These are phyloP conservation scores for Beauveria sp. DNA, from an alignment of 2,329 filamentous ascomycete genomes.

Conservation along the genomic window DNA sequence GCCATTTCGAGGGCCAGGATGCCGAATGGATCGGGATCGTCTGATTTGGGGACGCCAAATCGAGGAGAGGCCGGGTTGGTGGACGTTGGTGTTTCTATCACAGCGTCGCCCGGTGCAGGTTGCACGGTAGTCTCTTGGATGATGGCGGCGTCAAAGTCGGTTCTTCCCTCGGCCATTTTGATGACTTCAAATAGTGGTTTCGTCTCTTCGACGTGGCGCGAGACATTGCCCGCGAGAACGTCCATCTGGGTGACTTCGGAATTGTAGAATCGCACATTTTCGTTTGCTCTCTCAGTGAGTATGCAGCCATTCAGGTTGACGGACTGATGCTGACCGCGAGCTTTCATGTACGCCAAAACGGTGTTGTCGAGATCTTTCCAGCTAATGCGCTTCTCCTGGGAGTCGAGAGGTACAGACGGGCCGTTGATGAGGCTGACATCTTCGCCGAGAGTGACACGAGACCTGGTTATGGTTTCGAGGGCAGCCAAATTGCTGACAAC, in stretches of 20 bases:
- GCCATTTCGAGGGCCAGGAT: constrained; percentile 86
- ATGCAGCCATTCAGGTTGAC: constrained; percentile 51
- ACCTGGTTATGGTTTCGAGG: constrained; percentile 73
- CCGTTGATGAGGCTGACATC: constrained; percentile 72
- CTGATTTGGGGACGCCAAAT: constrained; percentile 71
- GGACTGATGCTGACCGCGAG: constrained; percentile 46
- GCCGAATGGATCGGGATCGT: constrained; percentile 88
- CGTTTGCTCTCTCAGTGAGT: constrained; percentile 48
- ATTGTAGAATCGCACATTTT: constrained; percentile 53
- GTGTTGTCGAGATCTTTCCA: constrained; percentile 47
- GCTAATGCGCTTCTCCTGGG: constrained; percentile 41
- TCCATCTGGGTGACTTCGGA: constrained; percentile 44
- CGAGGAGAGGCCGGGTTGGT: constrained; percentile 30
- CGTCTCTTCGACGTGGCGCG: constrained; percentile 46
- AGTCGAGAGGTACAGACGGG: constrained; percentile 54
- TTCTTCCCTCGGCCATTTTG: constrained; percentile 78
- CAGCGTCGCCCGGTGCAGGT: constrained; percentile 69
- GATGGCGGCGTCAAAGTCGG: constrained; percentile 60
- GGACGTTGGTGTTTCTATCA: constrained; percentile 40
- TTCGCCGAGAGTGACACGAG: constrained; percentile 72
- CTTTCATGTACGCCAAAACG: constrained; percentile 52
- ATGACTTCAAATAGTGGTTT: constrained; percentile 69
- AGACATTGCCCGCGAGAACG: constrained; percentile 49
- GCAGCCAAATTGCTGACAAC: constrained; percentile 84
- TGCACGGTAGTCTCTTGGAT: constrained; percentile 57